Conservation (phyloP, 2,329 filamentous ascomycete species). For the Calonectria leucothoes region DNA sequence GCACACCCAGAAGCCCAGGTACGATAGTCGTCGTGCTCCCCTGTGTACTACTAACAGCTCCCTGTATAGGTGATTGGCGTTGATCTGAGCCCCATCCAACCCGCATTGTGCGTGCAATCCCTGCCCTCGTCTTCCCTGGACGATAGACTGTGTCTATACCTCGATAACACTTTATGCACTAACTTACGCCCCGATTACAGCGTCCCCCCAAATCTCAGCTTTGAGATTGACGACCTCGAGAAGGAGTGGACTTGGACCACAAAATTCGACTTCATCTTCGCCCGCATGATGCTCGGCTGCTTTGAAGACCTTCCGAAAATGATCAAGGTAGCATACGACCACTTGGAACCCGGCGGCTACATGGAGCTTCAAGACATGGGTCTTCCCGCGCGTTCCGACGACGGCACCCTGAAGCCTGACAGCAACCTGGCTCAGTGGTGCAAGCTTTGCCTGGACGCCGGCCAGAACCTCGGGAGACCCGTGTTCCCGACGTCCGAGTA, state of each 20-base stretch:
- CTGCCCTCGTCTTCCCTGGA: too few species aligned
- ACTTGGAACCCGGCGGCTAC: conserved; percentile 45
- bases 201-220: conserved; percentile 59
- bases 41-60: too few species aligned
- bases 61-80: conserved; percentile 43
- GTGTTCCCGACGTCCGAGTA: neutral
- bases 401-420: conserved; percentile 40
- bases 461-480: conserved; percentile 26
- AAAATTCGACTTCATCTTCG: conserved; percentile 51
- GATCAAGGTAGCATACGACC: conserved; percentile 9
- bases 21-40: neutral
- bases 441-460: conserved; percentile 38
- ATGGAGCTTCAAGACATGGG: conserved; percentile 45
- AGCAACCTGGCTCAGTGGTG: conserved; percentile 34
- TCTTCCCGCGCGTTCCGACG: conserved; percentile 44
- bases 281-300: conserved; percentile 45
- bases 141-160: neutral
- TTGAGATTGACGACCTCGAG: conserved; percentile 54
- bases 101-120: conserved; percentile 35
- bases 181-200: neutral
- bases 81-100: conserved; percentile 51
- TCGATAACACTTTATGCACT: neutral
- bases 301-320: conserved; percentile 32
- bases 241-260: conserved; percentile 47
- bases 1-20: conserved; percentile 37